These are phyloP conservation scores for Salix purpurea DNA, from an alignment of 345 rosid species.

Conservation along the genomic window DNA sequence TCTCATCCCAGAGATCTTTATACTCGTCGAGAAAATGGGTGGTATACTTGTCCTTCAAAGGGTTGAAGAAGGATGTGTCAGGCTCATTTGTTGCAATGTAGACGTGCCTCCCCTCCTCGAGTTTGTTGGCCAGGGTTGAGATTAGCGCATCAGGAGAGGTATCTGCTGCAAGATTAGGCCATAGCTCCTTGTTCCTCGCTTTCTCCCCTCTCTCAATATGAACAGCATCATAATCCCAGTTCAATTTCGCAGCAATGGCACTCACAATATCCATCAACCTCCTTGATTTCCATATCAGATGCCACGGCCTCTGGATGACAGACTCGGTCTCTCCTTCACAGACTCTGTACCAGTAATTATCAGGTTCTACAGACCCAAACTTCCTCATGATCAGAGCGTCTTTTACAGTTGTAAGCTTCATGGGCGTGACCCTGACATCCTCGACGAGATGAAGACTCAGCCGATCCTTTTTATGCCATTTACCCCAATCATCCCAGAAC, in stretches of 20 bases:
- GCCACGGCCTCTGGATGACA: conserved; percentile 77
- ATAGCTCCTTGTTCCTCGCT: conserved; percentile 66
- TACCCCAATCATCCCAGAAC: conserved; percentile 82
- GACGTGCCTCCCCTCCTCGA: conserved; percentile 74
- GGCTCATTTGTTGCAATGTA: conserved; percentile 84
- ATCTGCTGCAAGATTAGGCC: conserved; percentile 83
- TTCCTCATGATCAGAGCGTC: conserved; percentile 86
- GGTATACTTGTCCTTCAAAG: conserved; percentile 72
- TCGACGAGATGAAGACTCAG: conserved; percentile 63
- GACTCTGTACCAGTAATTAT: conserved; percentile 95
- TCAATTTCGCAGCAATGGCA: conserved; percentile 60
- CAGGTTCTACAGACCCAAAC: conserved; percentile 85
- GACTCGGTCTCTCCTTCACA: conserved; percentile 91
- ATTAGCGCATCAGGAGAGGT: conserved; percentile 66
- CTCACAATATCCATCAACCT: conserved; percentile 88
- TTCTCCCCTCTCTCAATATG: conserved; percentile 87
- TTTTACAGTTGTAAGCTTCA: conserved; percentile 62
- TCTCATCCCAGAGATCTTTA: conserved; percentile 80
- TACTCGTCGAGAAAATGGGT: conserved; percentile 83
- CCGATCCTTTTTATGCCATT: conserved; percentile 58
- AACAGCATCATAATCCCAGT: conserved; percentile 87
- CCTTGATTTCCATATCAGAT: conserved; percentile 83
- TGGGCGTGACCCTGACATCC: conserved; percentile 61
- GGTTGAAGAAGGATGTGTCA: conserved; percentile 58
- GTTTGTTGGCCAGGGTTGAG: conserved; percentile 57